A percentile compares a stretch with the other conserved stretches of the same genome.
Conservation (phyloP, 1,284 basidiomycete species). For the Clitocybe nebularis region DNA sequence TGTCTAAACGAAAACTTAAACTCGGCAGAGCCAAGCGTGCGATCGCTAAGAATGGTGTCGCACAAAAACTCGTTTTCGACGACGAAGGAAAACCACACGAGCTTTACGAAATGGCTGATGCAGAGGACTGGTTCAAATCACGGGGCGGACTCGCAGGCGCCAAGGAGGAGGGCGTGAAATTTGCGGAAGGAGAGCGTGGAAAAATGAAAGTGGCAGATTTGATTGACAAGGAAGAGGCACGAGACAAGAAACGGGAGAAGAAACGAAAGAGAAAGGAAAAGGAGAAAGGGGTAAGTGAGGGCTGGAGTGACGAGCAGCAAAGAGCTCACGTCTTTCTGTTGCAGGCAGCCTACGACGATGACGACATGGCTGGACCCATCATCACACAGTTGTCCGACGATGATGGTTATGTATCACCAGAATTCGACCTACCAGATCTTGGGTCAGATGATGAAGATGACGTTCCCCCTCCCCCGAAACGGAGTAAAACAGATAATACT, state of each 20-base stretch:
- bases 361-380: conserved; percentile 22
- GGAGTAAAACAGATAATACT: conserved; percentile 23
- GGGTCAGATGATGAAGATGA: conserved; percentile 43
- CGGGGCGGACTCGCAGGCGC: conserved; percentile 58
- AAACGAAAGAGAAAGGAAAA: conserved; percentile 84
- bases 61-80: conserved; percentile 80
- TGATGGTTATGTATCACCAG: conserved; percentile 72
- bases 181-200: conserved; percentile 69
- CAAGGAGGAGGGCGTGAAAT: conserved; percentile 63
- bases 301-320: neutral
- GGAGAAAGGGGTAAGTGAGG: conserved; percentile 40
- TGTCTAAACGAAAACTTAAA: conserved; percentile 55
- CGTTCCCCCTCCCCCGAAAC: conserved; percentile 37
- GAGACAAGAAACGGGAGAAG: conserved; percentile 84
- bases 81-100: conserved; percentile 80
- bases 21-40: conserved; percentile 78
- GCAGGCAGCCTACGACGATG: too few species aligned
- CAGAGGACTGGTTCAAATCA: conserved; percentile 62
- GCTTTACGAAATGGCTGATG: conserved; percentile 76
- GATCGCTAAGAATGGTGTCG: conserved; percentile 57
- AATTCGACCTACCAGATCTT: conserved; percentile 52
- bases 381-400: conserved; percentile 36
- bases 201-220: conserved; percentile 73
- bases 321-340: too few species aligned
- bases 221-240: conserved; percentile 77